Percentiles rank a stretch among this genome's conserved stretches.
Conservation (phyloP, 2,329 filamentous ascomycete genomes). For the Aspergillus floridensis region DNA sequence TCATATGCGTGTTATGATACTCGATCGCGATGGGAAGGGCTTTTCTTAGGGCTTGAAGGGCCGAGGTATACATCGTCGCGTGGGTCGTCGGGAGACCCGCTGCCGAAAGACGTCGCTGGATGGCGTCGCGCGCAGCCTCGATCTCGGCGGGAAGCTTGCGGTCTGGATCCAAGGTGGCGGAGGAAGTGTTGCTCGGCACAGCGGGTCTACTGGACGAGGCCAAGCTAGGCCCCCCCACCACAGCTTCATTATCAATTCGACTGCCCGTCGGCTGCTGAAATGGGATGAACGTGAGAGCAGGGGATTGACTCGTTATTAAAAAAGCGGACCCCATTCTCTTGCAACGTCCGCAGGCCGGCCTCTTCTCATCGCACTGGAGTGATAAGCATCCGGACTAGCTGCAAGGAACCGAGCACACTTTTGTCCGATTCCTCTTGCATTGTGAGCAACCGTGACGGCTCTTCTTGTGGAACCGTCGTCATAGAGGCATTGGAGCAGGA, state of each 20-base stretch:
- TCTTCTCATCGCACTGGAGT: neutral
- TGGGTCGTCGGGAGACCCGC: neutral
- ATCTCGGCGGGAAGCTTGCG: neutral
- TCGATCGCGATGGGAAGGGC: neutral
- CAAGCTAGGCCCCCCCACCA: neutral
- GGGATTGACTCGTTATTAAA: neutral
- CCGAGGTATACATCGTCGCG: neutral
- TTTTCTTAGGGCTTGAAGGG: neutral
- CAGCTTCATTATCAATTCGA: neutral
- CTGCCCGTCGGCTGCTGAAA: neutral
- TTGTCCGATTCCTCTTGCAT: neutral
- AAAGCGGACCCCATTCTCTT: neutral
- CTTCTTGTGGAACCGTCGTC: neutral
- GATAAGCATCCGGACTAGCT: neutral
- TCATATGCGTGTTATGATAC: conserved; percentile 28
- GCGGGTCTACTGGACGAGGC: neutral
- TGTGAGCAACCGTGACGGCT: neutral
- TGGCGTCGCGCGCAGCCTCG: neutral
- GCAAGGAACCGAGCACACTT: neutral
- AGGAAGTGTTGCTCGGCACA: neutral
- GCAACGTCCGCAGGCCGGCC: neutral
- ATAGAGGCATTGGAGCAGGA: neutral
- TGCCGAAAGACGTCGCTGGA: neutral
- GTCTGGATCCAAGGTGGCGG: neutral
- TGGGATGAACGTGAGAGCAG: neutral